Percentiles rank a stretch among this genome's conserved stretches.
These are phyloP conservation scores for Penicillium canescens DNA, from an alignment of 495 filamentous ascomycete species.

Conservation along the genomic window DNA sequence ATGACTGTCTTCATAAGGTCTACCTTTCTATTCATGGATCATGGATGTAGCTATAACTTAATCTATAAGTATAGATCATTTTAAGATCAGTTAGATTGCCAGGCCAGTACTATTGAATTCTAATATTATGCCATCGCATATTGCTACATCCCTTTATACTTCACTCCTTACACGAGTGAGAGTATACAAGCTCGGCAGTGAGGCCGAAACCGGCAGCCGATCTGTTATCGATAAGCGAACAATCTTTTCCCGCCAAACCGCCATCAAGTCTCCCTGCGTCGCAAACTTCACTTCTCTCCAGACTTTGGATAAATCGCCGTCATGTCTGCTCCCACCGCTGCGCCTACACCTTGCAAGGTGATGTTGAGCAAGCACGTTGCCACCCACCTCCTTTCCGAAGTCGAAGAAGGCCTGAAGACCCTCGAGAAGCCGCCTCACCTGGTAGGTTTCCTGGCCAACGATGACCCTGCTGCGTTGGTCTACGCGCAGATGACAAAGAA, in stretches of 20 bases:
- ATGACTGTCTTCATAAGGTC: too few relatives aligned
- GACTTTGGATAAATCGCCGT: conserved; percentile 9
- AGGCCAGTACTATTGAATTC: background rate
- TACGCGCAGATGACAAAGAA: conserved; percentile 98
- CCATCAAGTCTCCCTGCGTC: conserved; percentile 21
- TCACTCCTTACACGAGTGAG: background rate
- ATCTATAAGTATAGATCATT: too few relatives aligned
- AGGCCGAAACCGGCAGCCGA: conserved; percentile 39
- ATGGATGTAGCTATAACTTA: too few relatives aligned
- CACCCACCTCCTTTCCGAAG: conserved; percentile 74
- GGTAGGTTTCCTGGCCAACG: conserved; percentile 88
- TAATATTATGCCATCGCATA: background rate
- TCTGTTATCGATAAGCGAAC: conserved; percentile 49
- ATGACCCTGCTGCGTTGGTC: conserved; percentile 84
- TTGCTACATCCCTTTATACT: background rate
- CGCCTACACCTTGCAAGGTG: conserved; percentile 73
- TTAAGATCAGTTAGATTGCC: too few relatives aligned
- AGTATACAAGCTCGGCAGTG: conserved; percentile 9
- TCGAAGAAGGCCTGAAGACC: conserved; percentile 66
- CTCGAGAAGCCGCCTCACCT: conserved; percentile 72
- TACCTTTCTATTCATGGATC: too few relatives aligned
- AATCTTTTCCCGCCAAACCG: conserved; percentile 31
- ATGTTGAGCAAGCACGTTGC: conserved; percentile 83
- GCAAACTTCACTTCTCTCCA: conserved; percentile 11
- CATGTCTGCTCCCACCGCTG: conserved; percentile 38